Evolutionary conservation across 345 rosid species (phyloP), one percentile per base, ranked within the genome.

Genomic region (Capsella bursapastoris): DNA sequence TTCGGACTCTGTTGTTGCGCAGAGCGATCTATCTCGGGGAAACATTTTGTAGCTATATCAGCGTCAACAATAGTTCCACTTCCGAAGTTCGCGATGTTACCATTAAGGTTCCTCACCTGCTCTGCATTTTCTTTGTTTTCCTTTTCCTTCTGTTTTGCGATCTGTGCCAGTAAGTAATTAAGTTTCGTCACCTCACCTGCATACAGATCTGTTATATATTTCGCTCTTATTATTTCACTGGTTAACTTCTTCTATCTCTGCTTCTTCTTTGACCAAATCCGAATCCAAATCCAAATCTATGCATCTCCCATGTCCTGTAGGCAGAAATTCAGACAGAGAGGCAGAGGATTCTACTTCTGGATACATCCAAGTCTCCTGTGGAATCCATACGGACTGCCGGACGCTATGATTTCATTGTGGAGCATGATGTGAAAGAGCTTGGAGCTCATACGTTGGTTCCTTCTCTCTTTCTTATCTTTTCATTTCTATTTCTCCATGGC

Each of bases 281-380:
- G 22, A 18, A 18, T 18, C 22, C 22, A 18, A 18, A 18, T 18
- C 22, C 22, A 18, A 18, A 18, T 18, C 22, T 18, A 50, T 28
- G n/a, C 48, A 38, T 49, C 60, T 75, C 55, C 41, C 15, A 52
- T 63, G 5, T 40, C 14, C 32, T 81, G 22, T 81, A 93, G 98
- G 99, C 99, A 35, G 99, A 95, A 80, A 92, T 95, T 60, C 99
- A 95, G 75, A 90, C 99, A 3, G 97, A 92, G 82, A 86, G 84
- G 81, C 97, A 92, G 82, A 84, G 97, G 82, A 89, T 95, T 35
- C 85, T 91, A 12, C 93, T 92, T 44, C 52, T 95, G 66, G 97
- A 95, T 73, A 88, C 97, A 2, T 86, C 99, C 16, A 95, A 91
- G 76, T 76, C 88, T 3, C 93, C 99, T 2, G 97, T 95, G 28